Evolutionary conservation across 2,329 filamentous ascomycete species (phyloP), one percentile per base, ranked within the genome.

Genomic region (Aspergillus ustus): DNA sequence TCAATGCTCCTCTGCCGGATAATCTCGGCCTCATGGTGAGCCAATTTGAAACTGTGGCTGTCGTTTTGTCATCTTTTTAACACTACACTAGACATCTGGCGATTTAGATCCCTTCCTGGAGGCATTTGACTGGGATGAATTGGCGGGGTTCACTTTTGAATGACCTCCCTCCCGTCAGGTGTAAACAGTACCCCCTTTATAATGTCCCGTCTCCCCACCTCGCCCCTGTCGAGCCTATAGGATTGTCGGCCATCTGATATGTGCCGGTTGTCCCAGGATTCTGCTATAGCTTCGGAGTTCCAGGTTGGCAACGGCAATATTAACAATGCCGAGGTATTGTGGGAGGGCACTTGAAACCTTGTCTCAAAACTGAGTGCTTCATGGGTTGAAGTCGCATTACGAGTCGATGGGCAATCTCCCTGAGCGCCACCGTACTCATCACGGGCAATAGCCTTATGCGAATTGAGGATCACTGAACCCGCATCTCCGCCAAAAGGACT

Each of bases 51-150:
- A 8, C n/a, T 29, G 19, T 17, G 7, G 22, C n/a, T n/a, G 7
- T 46, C 13, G 3, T 15, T 15, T 13, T 34, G 54, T 17, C 4
- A 25, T 4, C 8, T 44, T 48, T 34, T 63, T 67, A 57, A 69
- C 52, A 29, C n/a, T 11, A 22, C 31, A 9, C 17, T 50, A 75
- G 72, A 67, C 63, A 2, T 60, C 70, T n/a, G 70, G 61, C 1
- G 71, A 73, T 20, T 69, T 75, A 9, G 73, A 76, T 46, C 72
- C 73, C 25, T 75, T 74, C 51, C 63, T 75, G 43, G 73, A 74
- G 43, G 72, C 72, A 1, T 75, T 75, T 56, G 69, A 76, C 53
- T 76, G 72, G 72, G 73, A 72, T 11, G 70, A 76, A 58, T 51
- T 75, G 44, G 70, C 72, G 15, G 72, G 69, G 1, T 68, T 74